Evolutionary conservation across 257 asterid genomes (phyloP), one percentile per base, ranked within the genome.

Genomic region (Osmanthus fragrans): DNA sequence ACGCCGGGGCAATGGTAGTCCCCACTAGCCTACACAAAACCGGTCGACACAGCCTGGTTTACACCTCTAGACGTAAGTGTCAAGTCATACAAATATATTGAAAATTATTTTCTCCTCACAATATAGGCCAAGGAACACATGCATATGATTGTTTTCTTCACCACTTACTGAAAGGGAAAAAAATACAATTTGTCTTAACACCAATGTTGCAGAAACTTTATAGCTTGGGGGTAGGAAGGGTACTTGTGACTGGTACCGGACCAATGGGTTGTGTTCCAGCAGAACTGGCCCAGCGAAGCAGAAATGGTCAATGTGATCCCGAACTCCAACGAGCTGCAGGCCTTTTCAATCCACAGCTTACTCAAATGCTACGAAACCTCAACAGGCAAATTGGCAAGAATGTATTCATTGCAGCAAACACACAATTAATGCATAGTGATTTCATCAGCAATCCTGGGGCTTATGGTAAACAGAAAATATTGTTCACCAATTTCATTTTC

Each of bases 191-290:
- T 63, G 32, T 32, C 33, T 27, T 29, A 63, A 63, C 34, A 63
- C 36, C 7, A 23, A 25, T 33, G 12, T 73, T 60, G 76, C 82
- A 92, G 97, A 84, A 72, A 72, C 80, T 92, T 15, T 76, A 89
- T 29, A 81, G 76, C 2, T 74, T 89, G 77, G 97, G 97, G 23
- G 96, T 83, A 4, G 81, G 92, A 49, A 83, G 86, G 73, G 91
- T 86, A 10, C 37, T 90, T 7, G 96, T 92, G 56, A 92, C 97
- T 0, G 97, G 97, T 6, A 88, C 96, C 8, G 97, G 97, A 11
- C 97, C 97, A 4, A 40, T 92, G 18, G 97, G 97, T 4, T 92
- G 97, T 33, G 97, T 88, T 70, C 97, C 97, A 27, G 91, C 96
- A 13, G 97, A 92, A 69, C 80, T 90, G 25, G 96, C 96, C 12